Evolutionary conservation across 225 moss, liverwort and hornwort species (phyloP), one percentile per base, ranked within the genome.

Genomic region (Physcomitrium patens): DNA sequence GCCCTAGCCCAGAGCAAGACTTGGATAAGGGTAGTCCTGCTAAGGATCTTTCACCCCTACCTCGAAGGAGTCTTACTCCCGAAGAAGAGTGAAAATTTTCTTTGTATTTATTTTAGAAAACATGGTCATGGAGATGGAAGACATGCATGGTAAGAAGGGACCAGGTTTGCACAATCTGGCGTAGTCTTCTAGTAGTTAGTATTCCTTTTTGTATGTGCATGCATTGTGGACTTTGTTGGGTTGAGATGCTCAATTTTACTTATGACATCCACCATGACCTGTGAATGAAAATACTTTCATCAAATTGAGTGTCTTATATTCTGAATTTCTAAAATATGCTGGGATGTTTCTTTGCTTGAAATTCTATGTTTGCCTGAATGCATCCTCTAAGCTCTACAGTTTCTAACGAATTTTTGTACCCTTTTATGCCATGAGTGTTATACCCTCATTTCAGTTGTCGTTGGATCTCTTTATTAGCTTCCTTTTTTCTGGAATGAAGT

Each of bases 21-120:
- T 53, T 86, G 76, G 84, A 85, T 18, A 83, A 86, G 60, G 85
- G 81, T 59, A 88, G 88, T 16, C 85, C 88, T 23, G 37, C 60
- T 28, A 85, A 88, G 76, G 78, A 77, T 17, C 15, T 23, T 9
- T 80, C 86, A 45, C 72, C 80, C 1, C 44, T 75, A 11, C 69
- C 10, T 27, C 71, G 23, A 7, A 66, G 83, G 41, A 85, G 85
- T 78, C 85, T 69, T 9, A 83, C 82, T 0, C 83, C 80, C 2
- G 82, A 78, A 63, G 88, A 85, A 53, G 88, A 83, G 58, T 85
- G 75, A 80, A 18, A 4, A 12, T 61, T 49, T 77, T 60, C 54
- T 23, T 50, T 67, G 75, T 81, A 82, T 69, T 43, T 79, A 72
- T 73, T 76, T 56, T 49, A 72, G 75, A 75, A 41, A 56, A 41